Evolutionary conservation across 108 stramenopile species (phyloP).

Genomic region (Pelagomonas calceolata): DNA sequence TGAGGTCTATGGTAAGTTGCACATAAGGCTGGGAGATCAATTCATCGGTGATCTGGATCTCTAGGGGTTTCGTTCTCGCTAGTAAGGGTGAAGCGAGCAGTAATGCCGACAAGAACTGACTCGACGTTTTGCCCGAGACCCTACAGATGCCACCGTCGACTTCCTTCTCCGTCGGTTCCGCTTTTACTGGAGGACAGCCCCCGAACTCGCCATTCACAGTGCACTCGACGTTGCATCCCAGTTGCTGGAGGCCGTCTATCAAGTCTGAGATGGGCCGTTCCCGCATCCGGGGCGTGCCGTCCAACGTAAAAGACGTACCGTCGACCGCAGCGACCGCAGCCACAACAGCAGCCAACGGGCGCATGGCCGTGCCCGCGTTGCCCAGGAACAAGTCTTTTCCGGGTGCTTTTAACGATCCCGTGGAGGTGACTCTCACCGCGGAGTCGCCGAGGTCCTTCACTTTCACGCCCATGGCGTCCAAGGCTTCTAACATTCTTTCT

Average conservation of each 20-base stretch:
- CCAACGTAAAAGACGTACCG: conserved; percentile 75
- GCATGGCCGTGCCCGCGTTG: conserved; percentile 90
- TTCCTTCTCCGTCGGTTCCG: conserved; percentile 16
- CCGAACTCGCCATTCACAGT: conserved; percentile 6
- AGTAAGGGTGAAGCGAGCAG: conserved; percentile 84
- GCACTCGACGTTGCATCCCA: conserved; percentile 1
- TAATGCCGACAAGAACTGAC: conserved; percentile 81
- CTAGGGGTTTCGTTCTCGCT: conserved; percentile 49
- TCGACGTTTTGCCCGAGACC: conserved; percentile 93
- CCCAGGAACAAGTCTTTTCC: conserved; percentile 65
- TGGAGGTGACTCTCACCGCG: conserved; percentile 62
- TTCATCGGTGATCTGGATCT: conserved; percentile 82
- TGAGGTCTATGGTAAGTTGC: conserved; percentile 82
- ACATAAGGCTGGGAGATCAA: conserved; percentile 91
- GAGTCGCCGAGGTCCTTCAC: conserved; percentile 45
- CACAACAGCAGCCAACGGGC: conserved; percentile 80
- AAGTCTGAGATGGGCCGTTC: conserved; percentile 89
- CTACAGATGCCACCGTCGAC: conserved; percentile 37
- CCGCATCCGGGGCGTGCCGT: conserved; percentile 87
- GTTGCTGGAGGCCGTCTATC: conserved; percentile 72
- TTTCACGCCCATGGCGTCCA: conserved; percentile 66
- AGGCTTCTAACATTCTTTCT: conserved; percentile 84
- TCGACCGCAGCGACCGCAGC: conserved; percentile 51
- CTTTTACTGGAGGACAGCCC: conserved; percentile 85
- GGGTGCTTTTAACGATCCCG: conserved; percentile 65